These are phyloP conservation scores for Scalesia atractyloides DNA, from an alignment of 129 eudicot species.

Conservation along the genomic window DNA sequence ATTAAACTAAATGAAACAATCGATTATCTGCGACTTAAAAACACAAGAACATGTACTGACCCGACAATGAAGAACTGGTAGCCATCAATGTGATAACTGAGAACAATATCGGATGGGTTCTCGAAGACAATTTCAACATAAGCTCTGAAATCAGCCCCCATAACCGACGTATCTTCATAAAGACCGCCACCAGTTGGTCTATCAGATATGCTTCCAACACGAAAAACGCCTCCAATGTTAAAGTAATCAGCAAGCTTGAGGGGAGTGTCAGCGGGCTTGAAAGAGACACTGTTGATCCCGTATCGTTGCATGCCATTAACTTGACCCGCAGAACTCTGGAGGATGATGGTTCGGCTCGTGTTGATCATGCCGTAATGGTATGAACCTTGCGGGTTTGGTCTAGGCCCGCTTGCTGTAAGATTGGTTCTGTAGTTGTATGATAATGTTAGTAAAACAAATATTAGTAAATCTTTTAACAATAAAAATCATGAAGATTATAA, in stretches of 20 bases:
- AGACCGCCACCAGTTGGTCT: constrained; percentile 74
- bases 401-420: constrained; percentile 58
- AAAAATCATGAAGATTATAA: not conserved
- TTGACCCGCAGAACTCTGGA: constrained; percentile 49
- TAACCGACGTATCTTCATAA: constrained; percentile 66
- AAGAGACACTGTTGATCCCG: constrained; percentile 54
- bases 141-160: constrained; percentile 76
- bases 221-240: constrained; percentile 79
- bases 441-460: not conserved
- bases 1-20: not conserved
- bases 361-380: constrained; percentile 55
- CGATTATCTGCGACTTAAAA: not conserved
- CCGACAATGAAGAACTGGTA: constrained; percentile 93
- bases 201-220: constrained; percentile 71
- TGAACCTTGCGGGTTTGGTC: constrained; percentile 65
- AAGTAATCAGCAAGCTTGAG: constrained; percentile 59
- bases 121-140: constrained; percentile 84
- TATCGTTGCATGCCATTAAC: constrained; percentile 47
- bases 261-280: constrained; percentile 45
- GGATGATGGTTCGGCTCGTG: constrained; percentile 39
- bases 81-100: constrained; percentile 85
- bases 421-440: constrained; percentile 39
- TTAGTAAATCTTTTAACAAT: not conserved
- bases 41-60: constrained; percentile 38
- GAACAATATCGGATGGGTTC: constrained; percentile 67